phyloP scores from a whole-genome alignment of 192 early-diverging fungal genomes.

The Globomyces pollinis-pini region DNA sequence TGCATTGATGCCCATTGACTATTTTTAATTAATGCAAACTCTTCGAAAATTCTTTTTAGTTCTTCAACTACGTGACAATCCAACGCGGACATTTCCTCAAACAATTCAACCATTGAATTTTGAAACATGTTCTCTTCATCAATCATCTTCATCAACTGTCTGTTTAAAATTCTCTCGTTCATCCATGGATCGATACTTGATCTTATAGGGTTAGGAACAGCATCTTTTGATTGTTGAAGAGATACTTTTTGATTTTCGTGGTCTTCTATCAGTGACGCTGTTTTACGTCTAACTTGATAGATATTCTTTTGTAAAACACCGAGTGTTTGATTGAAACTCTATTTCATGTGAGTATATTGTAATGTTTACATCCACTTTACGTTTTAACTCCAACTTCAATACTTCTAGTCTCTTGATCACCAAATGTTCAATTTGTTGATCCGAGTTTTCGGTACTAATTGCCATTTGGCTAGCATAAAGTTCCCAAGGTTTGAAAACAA shows the following conservation, averaged over 20 bases:
- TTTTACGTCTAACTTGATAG: neutral
- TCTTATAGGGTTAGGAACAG: neutral
- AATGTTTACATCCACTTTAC: neutral
- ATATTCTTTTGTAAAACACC: neutral
- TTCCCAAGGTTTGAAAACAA: slow-evolving; percentile 8
- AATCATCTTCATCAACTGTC: slow-evolving; percentile 23
- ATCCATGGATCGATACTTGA: slow-evolving; percentile 25
- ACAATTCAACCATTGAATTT: slow-evolving; percentile 13
- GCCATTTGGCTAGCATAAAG: neutral
- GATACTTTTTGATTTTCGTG: neutral
- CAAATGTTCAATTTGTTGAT: neutral
- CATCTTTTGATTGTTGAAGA: neutral
- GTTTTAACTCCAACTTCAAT: neutral
- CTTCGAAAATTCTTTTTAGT: slow-evolving; percentile 18
- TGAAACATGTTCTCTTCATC: slow-evolving; percentile 26
- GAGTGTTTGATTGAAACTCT: neutral
- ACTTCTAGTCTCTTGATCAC: neutral
- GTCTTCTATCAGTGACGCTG: neutral
- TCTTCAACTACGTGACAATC: slow-evolving; percentile 20
- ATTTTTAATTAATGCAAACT: slow-evolving; percentile 15
- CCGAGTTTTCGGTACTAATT: neutral
- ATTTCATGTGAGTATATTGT: neutral
- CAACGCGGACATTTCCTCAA: slow-evolving; percentile 24
- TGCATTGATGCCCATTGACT: slow-evolving; percentile 13
- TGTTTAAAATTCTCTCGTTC: slow-evolving; percentile 24